Percentiles rank a stretch among this genome's conserved stretches.
These are phyloP conservation scores for Phaeosphaeriaceae sp. DNA, from an alignment of 2,329 filamentous ascomycete genomes.

Conservation along the genomic window DNA sequence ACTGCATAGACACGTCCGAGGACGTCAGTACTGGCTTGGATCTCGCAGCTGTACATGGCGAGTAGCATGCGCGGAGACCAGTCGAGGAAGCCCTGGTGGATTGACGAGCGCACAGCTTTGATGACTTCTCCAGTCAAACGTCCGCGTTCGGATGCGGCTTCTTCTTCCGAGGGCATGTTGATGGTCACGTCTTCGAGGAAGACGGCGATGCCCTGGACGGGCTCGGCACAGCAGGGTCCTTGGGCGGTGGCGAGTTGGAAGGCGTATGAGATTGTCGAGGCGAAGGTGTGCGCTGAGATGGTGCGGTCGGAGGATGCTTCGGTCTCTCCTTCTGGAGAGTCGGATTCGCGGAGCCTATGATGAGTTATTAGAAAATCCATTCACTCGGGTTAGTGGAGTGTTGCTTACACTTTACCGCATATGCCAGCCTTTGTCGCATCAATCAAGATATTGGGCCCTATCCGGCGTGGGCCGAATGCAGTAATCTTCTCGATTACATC, in stretches of 20 bases:
- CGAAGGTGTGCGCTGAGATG: conserved; percentile 71
- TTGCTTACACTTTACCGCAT: conserved; percentile 73
- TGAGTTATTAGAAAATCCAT: conserved; percentile 12
- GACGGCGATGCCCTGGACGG: conserved; percentile 90
- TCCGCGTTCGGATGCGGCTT: conserved; percentile 69
- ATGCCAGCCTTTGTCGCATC: conserved; percentile 77
- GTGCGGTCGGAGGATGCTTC: conserved; percentile 20
- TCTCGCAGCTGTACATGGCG: conserved; percentile 97
- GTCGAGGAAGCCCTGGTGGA: conserved; percentile 86
- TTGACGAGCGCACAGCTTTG: conserved; percentile 83
- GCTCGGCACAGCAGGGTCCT: conserved; percentile 90
- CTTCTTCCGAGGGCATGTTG: conserved; percentile 55
- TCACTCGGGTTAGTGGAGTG: not conserved
- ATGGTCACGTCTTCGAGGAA: conserved; percentile 82
- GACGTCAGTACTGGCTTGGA: conserved; percentile 94
- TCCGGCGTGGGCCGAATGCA: conserved; percentile 86
- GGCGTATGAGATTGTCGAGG: conserved; percentile 89
- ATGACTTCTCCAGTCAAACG: conserved; percentile 93
- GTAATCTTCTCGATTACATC: conserved; percentile 79
- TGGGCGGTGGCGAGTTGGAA: conserved; percentile 92
- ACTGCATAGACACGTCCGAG: conserved; percentile 95
- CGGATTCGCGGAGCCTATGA: conserved; percentile 34
- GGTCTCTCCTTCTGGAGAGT: conserved; percentile 47
- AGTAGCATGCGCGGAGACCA: conserved; percentile 96
- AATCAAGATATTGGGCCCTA: conserved; percentile 87